Base-by-base conservation (phyloP, 1,139 yeast species). In the Ogataea hybrid region DNA sequence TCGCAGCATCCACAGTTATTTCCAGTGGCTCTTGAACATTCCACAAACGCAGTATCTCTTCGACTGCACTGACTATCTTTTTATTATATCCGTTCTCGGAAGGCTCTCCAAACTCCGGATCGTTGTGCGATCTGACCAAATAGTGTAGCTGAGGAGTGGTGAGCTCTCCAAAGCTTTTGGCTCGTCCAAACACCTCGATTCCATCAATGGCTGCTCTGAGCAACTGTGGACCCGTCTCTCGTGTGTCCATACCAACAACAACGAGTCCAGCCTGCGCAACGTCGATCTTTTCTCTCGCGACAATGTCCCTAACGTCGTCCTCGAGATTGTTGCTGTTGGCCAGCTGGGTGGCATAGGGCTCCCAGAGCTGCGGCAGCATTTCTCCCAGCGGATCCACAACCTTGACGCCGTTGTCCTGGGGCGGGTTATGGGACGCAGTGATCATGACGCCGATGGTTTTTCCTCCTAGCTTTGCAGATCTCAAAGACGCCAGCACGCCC, bases 131-230 rank as follows among this genome's bases (percentile, higher is more conserved):
- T 52, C 90, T 77, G 6, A 92, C 90, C 41, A 90, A 64, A 59
- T 87, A 94, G 64, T 92, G 99, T 54, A 94, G 74, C 65, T 92
- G 95, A 4, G 99, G 99, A 3, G 99, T 92, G 25, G 97, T 88
- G 46, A 88, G 69, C 46, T 84, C 66, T 3, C 90, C 90, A 54
- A 72, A 80, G 64, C 88, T 84, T 23, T 63, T 70, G 1, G 63
- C 61, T 21, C 68, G 65, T 5, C 75, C 64, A 20, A 76, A 58
- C 1, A 75, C 68, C 35, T 70, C 64, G 30, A 87, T 63, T 2
- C 95, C 95, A 41, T 81, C 88, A 40, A 77, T 68, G n/a, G 89
- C 72, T 21, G 90, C 75, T 16, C 67, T 57, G 6, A 81, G 65
- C 47, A 92, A 74, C 4, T 72, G 65, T 6, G 85, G 84, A 33